Base-by-base conservation (phyloP, 352 stramenopile species). In the Phytophthora sp. region DNA sequence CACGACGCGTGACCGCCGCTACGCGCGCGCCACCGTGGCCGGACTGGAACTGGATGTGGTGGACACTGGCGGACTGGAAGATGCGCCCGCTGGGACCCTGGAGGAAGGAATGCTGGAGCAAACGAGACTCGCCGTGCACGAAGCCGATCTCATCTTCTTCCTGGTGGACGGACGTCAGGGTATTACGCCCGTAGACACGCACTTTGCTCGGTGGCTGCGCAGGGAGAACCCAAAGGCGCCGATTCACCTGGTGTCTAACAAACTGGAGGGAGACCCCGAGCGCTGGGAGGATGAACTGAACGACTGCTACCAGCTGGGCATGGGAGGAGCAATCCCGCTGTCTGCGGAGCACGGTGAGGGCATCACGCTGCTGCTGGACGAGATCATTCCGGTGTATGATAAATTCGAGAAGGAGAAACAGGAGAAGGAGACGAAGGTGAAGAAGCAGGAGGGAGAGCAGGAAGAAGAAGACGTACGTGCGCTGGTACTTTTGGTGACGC, bases 61-160 rank as follows among this genome's bases (percentile, higher is more conserved):
- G 29, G 86, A 94, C 74, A 94, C 86, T 30, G 86, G 86, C 27
- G 86, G 86, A 35, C 77, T 94, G 3, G 86, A 87, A 60, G 86
- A 94, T 27, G 78, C 84, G 23, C 84, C 84, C 4, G 77, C 68
- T 0, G 84, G 86, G 51, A 73, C 73, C 58, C 42, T 94, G 41
- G 86, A 94, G 69, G 69, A 86, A 66, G 86, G 86, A 35, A 94
- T 94, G 84, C 71, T 94, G 18, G 73, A 86, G 49, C 86, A 94
- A 74, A 93, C 84, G 33, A 66, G 80, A 45, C 76, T 80, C 8
- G 86, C 86, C 1, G 76, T 94, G 38, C 84, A 94, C 51, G 86
- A 94, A 36, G 84, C 84, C 4, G 82, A 94, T 55, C 52, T 94
- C 26, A 75, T 93, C 15, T 90, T 94, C 56, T 94, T 94, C 54